Evolutionary conservation across 176 grass and related monocot species (phyloP).

Genomic region (Phoenix roebelenii): DNA sequence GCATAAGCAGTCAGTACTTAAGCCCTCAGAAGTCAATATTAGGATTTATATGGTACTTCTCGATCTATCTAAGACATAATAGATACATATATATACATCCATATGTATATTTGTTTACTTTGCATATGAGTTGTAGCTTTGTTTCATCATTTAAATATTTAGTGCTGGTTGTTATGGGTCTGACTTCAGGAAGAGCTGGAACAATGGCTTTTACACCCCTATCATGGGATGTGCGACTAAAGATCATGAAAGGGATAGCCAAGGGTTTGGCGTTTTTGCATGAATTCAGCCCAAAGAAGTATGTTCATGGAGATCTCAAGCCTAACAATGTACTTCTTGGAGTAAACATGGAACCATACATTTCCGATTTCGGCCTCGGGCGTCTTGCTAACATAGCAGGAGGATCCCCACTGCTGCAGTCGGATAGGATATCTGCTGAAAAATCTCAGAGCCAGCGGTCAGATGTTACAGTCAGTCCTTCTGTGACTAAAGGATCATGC

Average conservation of each 20-base stretch:
- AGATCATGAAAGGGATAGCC: constrained; percentile 74
- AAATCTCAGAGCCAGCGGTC: constrained; percentile 42
- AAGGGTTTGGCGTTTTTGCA: constrained; percentile 72
- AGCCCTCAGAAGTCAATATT: too few relatives aligned
- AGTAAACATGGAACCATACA: constrained; percentile 55
- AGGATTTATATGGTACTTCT: too few relatives aligned
- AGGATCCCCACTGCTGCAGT: constrained; percentile 48
- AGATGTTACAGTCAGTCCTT: constrained; percentile 48
- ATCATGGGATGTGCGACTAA: constrained; percentile 57
- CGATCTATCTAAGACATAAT: too few relatives aligned
- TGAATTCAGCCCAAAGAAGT: constrained; percentile 92
- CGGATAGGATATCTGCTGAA: constrained; percentile 36
- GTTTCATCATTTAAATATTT: too few relatives aligned
- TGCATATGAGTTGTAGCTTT: too few relatives aligned
- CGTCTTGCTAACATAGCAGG: constrained; percentile 83
- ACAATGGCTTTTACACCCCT: constrained; percentile 38
- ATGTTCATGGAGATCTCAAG: constrained; percentile 83
- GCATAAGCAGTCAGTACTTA: too few relatives aligned
- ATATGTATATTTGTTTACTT: too few relatives aligned
- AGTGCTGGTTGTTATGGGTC: neutral
- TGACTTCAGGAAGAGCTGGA: constrained; percentile 57
- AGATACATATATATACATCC: too few relatives aligned
- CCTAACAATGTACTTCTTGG: constrained; percentile 83
- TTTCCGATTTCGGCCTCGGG: constrained; percentile 84
- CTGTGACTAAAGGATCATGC: constrained; percentile 47